Base-by-base conservation (phyloP, 768 basidiomycete genomes). In the Tricholoma bakamatsutake region DNA sequence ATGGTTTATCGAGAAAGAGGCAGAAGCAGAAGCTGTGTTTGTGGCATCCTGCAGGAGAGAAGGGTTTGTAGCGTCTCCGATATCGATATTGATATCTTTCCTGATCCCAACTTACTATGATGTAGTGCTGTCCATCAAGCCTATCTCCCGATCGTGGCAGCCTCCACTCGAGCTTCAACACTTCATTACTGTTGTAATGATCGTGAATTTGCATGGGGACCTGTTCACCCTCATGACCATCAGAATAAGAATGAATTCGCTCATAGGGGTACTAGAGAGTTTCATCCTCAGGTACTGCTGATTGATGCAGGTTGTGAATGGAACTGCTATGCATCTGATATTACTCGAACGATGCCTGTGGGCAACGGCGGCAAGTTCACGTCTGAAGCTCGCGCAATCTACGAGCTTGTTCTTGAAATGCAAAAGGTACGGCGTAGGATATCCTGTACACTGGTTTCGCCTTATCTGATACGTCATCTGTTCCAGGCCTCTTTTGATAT, bases 281-380 rank as follows among this genome's bases (percentile, higher is more conserved):
- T 87, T 49, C 60, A 71, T 31, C 85, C 87, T 0, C 84, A 90
- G 66, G 88, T 96, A 6, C 76, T 96, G 4, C 80, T 96, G 31
- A 94, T 96, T 59, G 96, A 98, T 62, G 96, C 96, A 0, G 94
- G 95, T 0, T 95, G 94, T 64, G 96, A 98, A 72, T 95, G 84
- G 85, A 61, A 68, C 52, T 69, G 71, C 60, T 76, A 77, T 47
- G 73, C 79, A 1, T 74, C 75, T 13, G 76, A 79, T 57, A 85
- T 85, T 59, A 86, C 90, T 1, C 85, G 90, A 8, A 91, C 89
- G 0, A 92, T 89, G 77, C 90, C 91, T 12, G 83, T 97, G n/a
- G 96, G 96, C 0, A 98, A 98, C 63, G 86, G 87, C 2, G 96
- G 96, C 0, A 88, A 81, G 64, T 98, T 95, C 68, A 88, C 91